phyloP scores from a whole-genome alignment of 2,329 filamentous ascomycete species.

The Trichoderma atrobrunneum region DNA sequence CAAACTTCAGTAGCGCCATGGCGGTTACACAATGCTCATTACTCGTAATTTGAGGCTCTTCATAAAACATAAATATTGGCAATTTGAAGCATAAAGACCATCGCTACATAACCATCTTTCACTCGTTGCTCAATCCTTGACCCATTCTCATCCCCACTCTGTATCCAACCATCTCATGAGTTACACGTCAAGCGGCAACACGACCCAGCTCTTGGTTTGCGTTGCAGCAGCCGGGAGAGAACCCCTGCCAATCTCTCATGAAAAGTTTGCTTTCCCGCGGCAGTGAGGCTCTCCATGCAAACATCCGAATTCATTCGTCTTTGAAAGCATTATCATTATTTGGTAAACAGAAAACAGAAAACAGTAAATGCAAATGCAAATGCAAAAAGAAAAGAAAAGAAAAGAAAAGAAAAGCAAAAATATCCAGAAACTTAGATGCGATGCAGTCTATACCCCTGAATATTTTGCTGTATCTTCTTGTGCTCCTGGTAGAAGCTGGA shows the following conservation, averaged over 20 bases:
- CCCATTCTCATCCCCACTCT: background rate
- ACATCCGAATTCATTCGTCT: background rate
- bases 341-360: background rate
- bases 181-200: constrained; percentile 28
- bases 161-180: constrained; percentile 23
- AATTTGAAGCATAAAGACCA: background rate
- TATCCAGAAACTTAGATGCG: background rate
- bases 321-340: constrained; percentile 5
- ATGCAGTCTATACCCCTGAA: background rate
- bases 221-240: constrained; percentile 13
- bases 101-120: background rate
- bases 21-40: background rate
- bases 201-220: constrained; percentile 43
- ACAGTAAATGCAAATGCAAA: background rate
- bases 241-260: background rate
- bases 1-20: background rate
- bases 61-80: background rate
- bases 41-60: background rate
- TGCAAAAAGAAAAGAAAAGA: too few relatives aligned
- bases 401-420: background rate
- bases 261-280: background rate
- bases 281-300: background rate
- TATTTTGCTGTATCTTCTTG: background rate
- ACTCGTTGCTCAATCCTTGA: background rate
- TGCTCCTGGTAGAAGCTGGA: background rate